Percentiles rank a stretch among this genome's conserved stretches.
These are phyloP conservation scores for Candida schatavii DNA, from an alignment of 805 yeast species.

Conservation along the genomic window DNA sequence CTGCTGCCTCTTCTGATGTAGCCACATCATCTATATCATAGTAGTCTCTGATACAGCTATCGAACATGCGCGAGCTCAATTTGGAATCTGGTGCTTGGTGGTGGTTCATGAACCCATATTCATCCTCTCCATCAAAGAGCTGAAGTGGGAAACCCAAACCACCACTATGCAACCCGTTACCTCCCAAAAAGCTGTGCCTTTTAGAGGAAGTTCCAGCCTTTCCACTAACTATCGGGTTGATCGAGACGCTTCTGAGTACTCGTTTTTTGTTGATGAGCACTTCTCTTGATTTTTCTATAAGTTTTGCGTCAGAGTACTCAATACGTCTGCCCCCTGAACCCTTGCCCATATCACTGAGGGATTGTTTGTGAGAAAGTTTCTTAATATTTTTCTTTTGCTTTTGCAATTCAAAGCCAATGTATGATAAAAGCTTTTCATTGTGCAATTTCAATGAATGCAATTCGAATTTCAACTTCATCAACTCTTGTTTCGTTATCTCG, in stretches of 20 bases:
- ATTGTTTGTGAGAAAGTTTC: constrained; percentile 37
- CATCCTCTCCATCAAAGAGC: constrained; percentile 14
- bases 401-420: constrained; percentile 56
- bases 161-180: constrained; percentile 4
- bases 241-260: constrained; percentile 38
- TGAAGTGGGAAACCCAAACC: constrained; percentile 10
- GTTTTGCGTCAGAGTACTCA: constrained; percentile 53
- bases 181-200: background rate
- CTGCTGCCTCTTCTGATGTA: no score
- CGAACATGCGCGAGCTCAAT: constrained; percentile 23
- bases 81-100: constrained; percentile 15
- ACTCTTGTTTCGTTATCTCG: constrained; percentile 43
- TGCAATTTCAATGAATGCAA: constrained; percentile 51
- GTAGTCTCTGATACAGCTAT: constrained; percentile 25
- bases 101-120: constrained; percentile 28
- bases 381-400: constrained; percentile 43
- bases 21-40: constrained; percentile 19
- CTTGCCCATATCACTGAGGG: constrained; percentile 16
- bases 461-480: constrained; percentile 51
- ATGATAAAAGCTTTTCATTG: constrained; percentile 54
- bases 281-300: constrained; percentile 47
- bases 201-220: background rate
- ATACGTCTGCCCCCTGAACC: constrained; percentile 11
- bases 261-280: constrained; percentile 43
- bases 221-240: constrained; percentile 19